Evolutionary conservation across 2,329 filamentous ascomycete species (phyloP), one percentile per base, ranked within the genome.

Genomic region (Pseudogymnoascus sp.): DNA sequence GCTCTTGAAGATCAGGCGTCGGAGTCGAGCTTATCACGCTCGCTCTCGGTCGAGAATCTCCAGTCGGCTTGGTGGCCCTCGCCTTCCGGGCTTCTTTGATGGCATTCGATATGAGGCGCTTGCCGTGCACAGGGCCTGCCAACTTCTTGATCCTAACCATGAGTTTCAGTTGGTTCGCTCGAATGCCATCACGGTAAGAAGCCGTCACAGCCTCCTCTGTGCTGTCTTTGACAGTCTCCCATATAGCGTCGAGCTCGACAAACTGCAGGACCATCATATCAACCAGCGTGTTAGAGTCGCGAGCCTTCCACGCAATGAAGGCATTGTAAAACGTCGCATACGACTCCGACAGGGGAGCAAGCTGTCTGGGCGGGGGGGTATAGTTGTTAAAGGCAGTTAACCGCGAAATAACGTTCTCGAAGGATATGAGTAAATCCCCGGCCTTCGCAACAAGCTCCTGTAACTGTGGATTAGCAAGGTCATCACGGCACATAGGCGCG

Each of bases 241-340:
- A 89, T 59, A 93, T 93, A 37, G 88, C 88, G 70, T 95, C 90
- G 1, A 95, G 82, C 72, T 92, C 90, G 17, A 93, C 89, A 73
- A 93, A 93, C 67, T 91, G 89, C 70, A 90, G 83, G n/a, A 93
- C 81, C 90, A 95, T 93, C 63, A 91, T 88, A 69, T 93, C 88
- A 61, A 93, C 85, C 4, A 95, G 78, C 0, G 89, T 87, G 62
- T 87, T 87, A 0, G 89, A 90, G 72, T 93, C 90, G 61, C 89
- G 84, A 1, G 90, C 87, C 75, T 93, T 91, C 90, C 90, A 95
- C 3, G 89, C 86, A 65, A 90, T 89, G 71, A 95, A 93, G 1
- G 89, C 89, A 62, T 89, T 88, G 69, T 88, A 85, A 68, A 91
- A 95, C 0, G 87, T 83, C 33, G 88, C 84, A 71, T 93, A 91